A percentile compares a stretch with the other conserved stretches of the same genome.
Conservation (phyloP, 169 alveolate genomes). For the Plasmodium coatneyi region DNA sequence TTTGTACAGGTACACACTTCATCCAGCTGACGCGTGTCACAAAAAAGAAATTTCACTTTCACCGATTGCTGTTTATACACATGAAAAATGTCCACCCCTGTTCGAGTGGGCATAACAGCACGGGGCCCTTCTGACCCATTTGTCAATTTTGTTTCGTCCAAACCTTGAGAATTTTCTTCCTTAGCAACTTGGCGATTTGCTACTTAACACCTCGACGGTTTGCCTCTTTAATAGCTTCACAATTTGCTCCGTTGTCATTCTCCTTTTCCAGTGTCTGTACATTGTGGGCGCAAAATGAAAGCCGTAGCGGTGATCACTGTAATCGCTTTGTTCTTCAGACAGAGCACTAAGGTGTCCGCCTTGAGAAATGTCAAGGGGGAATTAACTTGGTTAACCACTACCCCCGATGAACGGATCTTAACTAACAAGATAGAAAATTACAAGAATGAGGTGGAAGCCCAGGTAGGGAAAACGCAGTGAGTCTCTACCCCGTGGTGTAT, state of each 20-base stretch:
- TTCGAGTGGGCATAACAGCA: background rate
- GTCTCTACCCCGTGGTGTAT: background rate
- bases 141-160: background rate
- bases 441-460: slow-evolving; percentile 52
- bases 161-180: background rate
- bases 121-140: background rate
- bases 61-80: background rate
- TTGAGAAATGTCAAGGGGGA: background rate
- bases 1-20: background rate
- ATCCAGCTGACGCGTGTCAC: background rate
- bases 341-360: background rate
- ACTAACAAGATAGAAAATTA: slow-evolving; percentile 10
- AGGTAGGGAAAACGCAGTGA: slow-evolving; percentile 2
- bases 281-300: slow-evolving; percentile 1
- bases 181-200: background rate
- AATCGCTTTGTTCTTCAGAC: background rate
- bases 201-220: background rate
- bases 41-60: background rate
- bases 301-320: background rate
- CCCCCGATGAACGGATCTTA: background rate
- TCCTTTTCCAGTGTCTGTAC: background rate
- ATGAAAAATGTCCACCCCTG: background rate
- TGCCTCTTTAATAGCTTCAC: background rate
- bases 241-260: background rate
- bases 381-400: background rate